A percentile compares a stretch with the other conserved stretches of the same genome.
Conservation (phyloP, 306 rosid species). For the Dryas drummondii region DNA sequence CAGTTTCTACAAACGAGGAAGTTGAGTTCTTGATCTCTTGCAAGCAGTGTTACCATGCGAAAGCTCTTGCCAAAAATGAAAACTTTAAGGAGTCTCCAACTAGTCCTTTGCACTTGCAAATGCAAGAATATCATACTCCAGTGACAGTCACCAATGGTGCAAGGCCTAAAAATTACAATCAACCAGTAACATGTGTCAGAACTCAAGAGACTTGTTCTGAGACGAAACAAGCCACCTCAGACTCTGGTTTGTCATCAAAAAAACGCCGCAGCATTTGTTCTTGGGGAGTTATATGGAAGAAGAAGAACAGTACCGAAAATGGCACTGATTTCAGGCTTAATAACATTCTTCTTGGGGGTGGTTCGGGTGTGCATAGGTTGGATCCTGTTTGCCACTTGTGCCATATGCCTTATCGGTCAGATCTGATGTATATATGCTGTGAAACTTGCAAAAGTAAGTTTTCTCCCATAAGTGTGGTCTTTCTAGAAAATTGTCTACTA, state of each 20-base stretch:
- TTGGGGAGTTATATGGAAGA: slow-evolving; percentile 93
- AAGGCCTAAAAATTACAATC: slow-evolving; percentile 38
- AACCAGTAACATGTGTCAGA: slow-evolving; percentile 34
- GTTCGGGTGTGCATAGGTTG: slow-evolving; percentile 34
- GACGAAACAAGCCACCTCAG: slow-evolving; percentile 45
- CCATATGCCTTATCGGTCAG: slow-evolving; percentile 61
- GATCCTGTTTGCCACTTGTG: slow-evolving; percentile 74
- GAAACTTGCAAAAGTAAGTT: slow-evolving; percentile 77
- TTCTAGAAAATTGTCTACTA: neutral
- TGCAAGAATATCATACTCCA: slow-evolving; percentile 45
- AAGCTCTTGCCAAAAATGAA: slow-evolving; percentile 44
- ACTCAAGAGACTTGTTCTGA: slow-evolving; percentile 37
- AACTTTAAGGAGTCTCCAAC: slow-evolving; percentile 72
- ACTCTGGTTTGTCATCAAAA: slow-evolving; percentile 40
- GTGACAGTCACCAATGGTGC: slow-evolving; percentile 42
- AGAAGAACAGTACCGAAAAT: slow-evolving; percentile 50
- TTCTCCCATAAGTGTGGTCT: slow-evolving; percentile 7
- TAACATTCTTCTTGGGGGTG: slow-evolving; percentile 68
- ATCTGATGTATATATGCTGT: slow-evolving; percentile 80
- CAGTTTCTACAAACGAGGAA: slow-evolving; percentile 40
- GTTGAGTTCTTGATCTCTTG: slow-evolving; percentile 53
- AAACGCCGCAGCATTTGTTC: slow-evolving; percentile 47
- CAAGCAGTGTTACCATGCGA: slow-evolving; percentile 66
- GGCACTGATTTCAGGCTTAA: slow-evolving; percentile 59
- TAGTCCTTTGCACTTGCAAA: slow-evolving; percentile 67